These are phyloP conservation scores for Talaromyces rugulosus DNA, from an alignment of 2,329 filamentous ascomycete genomes.

Conservation along the genomic window DNA sequence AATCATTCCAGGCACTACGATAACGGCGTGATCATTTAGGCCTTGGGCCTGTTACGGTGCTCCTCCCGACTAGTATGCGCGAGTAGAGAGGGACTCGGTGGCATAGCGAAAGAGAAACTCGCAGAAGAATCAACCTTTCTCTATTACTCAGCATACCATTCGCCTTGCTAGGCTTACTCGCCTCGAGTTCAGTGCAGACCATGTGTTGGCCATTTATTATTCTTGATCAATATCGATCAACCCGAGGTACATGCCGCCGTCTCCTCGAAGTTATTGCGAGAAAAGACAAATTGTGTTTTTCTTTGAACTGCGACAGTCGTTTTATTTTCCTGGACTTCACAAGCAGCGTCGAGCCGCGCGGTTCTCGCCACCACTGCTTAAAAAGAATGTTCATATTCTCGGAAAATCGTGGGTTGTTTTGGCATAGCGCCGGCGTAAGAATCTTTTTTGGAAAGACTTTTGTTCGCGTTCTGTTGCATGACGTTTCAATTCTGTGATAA, in stretches of 20 bases:
- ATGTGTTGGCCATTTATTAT: neutral
- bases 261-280: neutral
- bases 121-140: neutral
- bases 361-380: neutral
- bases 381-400: neutral
- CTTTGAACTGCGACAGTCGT: neutral
- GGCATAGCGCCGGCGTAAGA: constrained; percentile 18
- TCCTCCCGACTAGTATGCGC: neutral
- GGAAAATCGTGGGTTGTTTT: constrained; percentile 13
- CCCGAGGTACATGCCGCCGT: neutral
- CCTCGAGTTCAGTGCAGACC: neutral
- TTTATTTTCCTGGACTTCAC: neutral
- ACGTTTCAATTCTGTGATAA: constrained; percentile 6
- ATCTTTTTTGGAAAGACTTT: constrained; percentile 13
- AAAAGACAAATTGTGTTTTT: neutral
- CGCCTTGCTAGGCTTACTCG: neutral
- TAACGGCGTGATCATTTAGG: neutral
- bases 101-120: neutral
- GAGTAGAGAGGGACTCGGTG: neutral
- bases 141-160: neutral
- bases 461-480: constrained; percentile 7
- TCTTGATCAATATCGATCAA: neutral
- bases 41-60: neutral
- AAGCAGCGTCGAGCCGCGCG: neutral
- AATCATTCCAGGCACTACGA: neutral